A percentile compares a stretch with the other conserved stretches of the same genome.
These are phyloP conservation scores for Pseudocercospora eumusae DNA, from an alignment of 2,329 filamentous ascomycete genomes.

Conservation along the genomic window DNA sequence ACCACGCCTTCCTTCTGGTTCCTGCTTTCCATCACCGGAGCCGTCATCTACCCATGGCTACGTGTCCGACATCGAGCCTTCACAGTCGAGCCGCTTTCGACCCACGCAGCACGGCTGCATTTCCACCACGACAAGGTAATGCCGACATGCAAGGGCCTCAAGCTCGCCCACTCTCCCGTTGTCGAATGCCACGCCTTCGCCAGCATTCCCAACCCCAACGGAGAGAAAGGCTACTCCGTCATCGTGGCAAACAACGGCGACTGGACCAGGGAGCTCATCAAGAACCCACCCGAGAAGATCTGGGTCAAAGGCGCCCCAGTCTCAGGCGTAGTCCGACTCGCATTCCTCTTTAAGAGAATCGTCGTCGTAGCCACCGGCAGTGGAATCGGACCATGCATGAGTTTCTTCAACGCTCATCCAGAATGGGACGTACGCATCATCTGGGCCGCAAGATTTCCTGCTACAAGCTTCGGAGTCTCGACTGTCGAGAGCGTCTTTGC, in stretches of 20 bases:
- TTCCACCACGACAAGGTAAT: conserved; percentile 64
- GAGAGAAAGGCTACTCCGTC: conserved; percentile 62
- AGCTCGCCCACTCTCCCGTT: conserved; percentile 31
- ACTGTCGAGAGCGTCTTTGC: conserved; percentile 58
- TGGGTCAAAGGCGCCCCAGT: conserved; percentile 70
- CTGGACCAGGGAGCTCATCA: conserved; percentile 68
- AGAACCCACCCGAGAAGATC: conserved; percentile 60
- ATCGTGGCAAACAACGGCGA: conserved; percentile 73
- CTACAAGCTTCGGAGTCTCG: conserved; percentile 61
- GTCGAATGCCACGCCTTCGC: conserved; percentile 77
- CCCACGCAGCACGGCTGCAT: conserved; percentile 70
- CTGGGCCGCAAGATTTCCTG: conserved; percentile 67
- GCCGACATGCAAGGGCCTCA: conserved; percentile 45
- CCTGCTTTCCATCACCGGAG: conserved; percentile 62
- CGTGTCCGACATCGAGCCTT: conserved; percentile 69
- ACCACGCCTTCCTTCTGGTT: conserved; percentile 65
- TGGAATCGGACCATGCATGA: conserved; percentile 69
- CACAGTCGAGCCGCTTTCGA: conserved; percentile 65
- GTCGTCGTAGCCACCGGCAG: conserved; percentile 72
- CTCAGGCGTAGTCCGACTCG: conserved; percentile 67
- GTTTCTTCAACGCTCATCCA: conserved; percentile 56
- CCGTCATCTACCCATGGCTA: conserved; percentile 72
- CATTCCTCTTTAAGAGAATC: conserved; percentile 64
- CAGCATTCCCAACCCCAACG: conserved; percentile 63
- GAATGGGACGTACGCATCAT: conserved; percentile 60